A percentile compares a stretch with the other conserved stretches of the same genome.
Evolutionary conservation across 1,284 basidiomycete genomes (phyloP).

Genomic region (Paramarasmius palmivorus): DNA sequence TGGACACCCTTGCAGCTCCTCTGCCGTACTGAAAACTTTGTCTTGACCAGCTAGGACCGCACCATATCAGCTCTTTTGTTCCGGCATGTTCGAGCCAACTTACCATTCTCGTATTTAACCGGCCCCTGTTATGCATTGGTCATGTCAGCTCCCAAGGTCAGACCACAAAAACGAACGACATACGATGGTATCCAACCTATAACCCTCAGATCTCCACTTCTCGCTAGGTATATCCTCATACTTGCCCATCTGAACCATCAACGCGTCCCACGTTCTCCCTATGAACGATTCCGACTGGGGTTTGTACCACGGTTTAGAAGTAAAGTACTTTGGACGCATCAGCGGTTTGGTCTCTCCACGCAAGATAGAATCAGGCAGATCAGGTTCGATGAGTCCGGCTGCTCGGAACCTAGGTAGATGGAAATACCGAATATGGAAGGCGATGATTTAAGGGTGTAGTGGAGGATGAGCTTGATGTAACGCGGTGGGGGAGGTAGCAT

Average conservation of each 20-base stretch:
- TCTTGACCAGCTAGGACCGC: conserved; percentile 40
- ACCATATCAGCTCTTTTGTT: too few species aligned
- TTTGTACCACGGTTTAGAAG: conserved; percentile 44
- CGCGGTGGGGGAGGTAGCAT: conserved; percentile 35
- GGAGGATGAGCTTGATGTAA: conserved; percentile 27
- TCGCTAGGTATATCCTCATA: conserved; percentile 34
- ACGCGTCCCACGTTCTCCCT: conserved; percentile 11
- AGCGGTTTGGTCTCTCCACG: neutral
- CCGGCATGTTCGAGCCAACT: too few species aligned
- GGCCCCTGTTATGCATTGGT: conserved; percentile 32
- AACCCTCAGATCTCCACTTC: conserved; percentile 26
- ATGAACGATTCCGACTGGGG: conserved; percentile 28
- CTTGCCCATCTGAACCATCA: conserved; percentile 32
- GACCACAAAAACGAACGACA: conserved; percentile 1
- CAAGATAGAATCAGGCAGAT: conserved; percentile 13
- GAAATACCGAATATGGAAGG: conserved; percentile 37
- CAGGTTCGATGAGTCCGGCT: conserved; percentile 24
- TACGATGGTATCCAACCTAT: conserved; percentile 34
- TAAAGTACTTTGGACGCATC: conserved; percentile 24
- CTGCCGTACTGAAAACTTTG: conserved; percentile 37
- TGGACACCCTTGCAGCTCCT: conserved; percentile 38
- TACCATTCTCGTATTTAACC: conserved; percentile 32
- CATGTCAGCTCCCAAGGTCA: neutral
- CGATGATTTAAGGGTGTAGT: conserved; percentile 22
- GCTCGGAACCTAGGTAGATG: conserved; percentile 16